Conservation (phyloP, 2,329 filamentous ascomycete genomes). For the Verruconis gallopava region DNA sequence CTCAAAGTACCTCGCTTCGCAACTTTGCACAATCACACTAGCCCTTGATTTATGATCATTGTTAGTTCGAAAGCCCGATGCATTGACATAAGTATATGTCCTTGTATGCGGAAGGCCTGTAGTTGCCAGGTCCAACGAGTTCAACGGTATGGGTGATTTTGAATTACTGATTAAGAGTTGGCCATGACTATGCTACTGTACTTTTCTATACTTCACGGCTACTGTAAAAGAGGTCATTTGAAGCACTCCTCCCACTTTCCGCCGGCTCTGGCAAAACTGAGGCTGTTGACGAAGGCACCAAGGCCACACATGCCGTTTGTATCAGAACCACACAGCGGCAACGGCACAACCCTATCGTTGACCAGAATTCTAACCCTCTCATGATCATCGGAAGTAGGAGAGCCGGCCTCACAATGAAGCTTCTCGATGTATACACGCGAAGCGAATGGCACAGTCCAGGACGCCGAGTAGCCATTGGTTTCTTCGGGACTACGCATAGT, state of each 20-base stretch:
- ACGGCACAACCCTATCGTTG: constrained; percentile 67
- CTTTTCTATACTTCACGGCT: too few relatives aligned
- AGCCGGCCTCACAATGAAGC: constrained; percentile 53
- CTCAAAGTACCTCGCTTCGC: too few relatives aligned
- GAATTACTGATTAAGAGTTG: too few relatives aligned
- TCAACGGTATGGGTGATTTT: too few relatives aligned
- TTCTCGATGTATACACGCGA: constrained; percentile 79
- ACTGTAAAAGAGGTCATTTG: too few relatives aligned
- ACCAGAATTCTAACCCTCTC: constrained; percentile 69
- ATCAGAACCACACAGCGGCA: constrained; percentile 60
- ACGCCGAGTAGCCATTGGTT: constrained; percentile 56
- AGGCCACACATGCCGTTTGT: constrained; percentile 56
- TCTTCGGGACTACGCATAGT: constrained; percentile 37
- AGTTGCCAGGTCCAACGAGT: too few relatives aligned
- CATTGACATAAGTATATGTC: too few relatives aligned
- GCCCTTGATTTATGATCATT: too few relatives aligned
- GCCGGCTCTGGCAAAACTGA: constrained; percentile 58
- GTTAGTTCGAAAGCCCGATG: too few relatives aligned
- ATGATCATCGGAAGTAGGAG: constrained; percentile 30
- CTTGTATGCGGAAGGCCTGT: too few relatives aligned
- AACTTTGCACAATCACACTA: too few relatives aligned
- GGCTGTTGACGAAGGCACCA: constrained; percentile 56
- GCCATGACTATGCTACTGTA: too few relatives aligned
- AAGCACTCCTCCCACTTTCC: constrained; percentile 62
- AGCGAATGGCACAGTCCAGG: constrained; percentile 73